Evolutionary conservation across 768 basidiomycete species (phyloP), one percentile per base, ranked within the genome.

Genomic region (Xanthoconium purpureum): DNA sequence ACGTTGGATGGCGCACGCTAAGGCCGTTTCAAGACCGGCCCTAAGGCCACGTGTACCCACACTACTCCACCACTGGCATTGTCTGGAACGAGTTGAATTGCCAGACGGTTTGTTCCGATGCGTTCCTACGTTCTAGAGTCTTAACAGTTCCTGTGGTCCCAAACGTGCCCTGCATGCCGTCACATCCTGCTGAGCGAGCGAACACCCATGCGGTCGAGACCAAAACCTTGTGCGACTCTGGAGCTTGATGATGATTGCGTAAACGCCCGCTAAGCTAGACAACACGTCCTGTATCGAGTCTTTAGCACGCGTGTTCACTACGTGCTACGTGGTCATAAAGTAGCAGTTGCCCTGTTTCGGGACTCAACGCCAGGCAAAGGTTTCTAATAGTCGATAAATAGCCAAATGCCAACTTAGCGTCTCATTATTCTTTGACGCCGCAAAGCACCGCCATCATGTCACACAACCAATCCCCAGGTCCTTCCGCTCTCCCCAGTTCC

Each of bases 381-480:
- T 49, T 61, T 62, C 64, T 24, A 46, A 62, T 61, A 64, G 65
- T 65, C 69, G 60, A 66, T 71, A 68, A 66, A 60, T 66, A 68
- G 49, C 47, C 33, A 57, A 55, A 56, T 60, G 57, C 59, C 66
- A 69, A 65, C 58, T 59, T 51, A 53, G 61, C 59, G 53, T 69
- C 71, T 70, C 68, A 65, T 59, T 66, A 56, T 69, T 59, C 70
- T 70, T 72, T 73, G 66, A 65, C 68, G 63, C 66, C 63, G 44
- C 44, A 52, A 49, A 71, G 68, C 71, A 68, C 71, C 62, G 68
- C 80, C 78, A 78, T 75, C 83, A 88, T 88, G 87, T 87, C 86
- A 64, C 76, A 81, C 67, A 82, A 80, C 65, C 80, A 81, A 20
- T 84, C 82, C 64, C 81, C 83, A 60, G 78, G 76, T 57, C 74